These are phyloP conservation scores for Isabelozyma gotoi DNA, from an alignment of 805 yeast species.

Conservation along the genomic window DNA sequence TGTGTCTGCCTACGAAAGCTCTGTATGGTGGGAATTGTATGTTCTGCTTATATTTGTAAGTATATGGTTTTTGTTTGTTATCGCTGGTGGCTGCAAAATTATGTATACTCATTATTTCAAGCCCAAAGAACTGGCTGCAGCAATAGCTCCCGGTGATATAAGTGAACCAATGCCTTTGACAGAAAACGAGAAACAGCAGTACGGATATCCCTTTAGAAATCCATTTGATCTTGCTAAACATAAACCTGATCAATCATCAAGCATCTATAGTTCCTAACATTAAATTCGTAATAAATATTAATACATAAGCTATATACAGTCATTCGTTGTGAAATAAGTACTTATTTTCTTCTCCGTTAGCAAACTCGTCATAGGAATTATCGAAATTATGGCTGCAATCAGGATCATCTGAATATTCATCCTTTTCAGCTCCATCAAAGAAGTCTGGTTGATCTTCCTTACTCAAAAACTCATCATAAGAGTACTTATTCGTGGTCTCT, in stretches of 20 bases:
- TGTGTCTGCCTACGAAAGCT: conserved; percentile 29
- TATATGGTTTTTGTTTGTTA: conserved; percentile 49
- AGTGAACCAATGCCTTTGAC: conserved; percentile 29
- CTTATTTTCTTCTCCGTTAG: too few relatives aligned
- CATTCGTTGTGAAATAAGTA: too few relatives aligned
- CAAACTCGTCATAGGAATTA: conserved; percentile 34
- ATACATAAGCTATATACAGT: too few relatives aligned
- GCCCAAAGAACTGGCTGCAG: background rate
- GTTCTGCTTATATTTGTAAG: conserved; percentile 45
- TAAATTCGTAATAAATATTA: too few relatives aligned
- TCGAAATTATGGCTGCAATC: conserved; percentile 32
- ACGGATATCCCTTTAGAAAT: conserved; percentile 25
- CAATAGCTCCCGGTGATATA: conserved; percentile 8
- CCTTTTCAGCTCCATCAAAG: conserved; percentile 32
- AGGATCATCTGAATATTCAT: conserved; percentile 31
- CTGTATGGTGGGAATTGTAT: conserved; percentile 45
- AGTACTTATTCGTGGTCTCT: conserved; percentile 2
- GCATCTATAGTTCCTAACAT: conserved; percentile 4
- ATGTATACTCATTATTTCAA: background rate
- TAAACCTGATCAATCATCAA: conserved; percentile 4
- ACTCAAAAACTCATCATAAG: conserved; percentile 33
- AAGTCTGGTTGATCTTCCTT: conserved; percentile 39
- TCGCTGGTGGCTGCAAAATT: conserved; percentile 27
- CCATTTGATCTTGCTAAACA: conserved; percentile 5
- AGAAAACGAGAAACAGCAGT: conserved; percentile 17